Conservation (phyloP, 106 monocot genomes). For the Dactylorhiza incarnata region DNA sequence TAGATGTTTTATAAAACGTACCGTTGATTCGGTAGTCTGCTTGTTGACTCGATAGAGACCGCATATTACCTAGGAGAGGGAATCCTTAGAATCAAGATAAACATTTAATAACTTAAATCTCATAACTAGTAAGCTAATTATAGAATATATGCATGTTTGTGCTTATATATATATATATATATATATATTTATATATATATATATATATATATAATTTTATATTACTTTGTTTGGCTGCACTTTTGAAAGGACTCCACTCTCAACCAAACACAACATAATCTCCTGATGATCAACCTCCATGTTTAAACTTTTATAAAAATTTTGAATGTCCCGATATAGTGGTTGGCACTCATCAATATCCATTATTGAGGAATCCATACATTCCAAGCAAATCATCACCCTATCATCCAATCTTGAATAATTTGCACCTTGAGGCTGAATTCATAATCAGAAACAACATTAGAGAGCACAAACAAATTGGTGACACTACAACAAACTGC, state of each 20-base stretch:
- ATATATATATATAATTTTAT: too few relatives aligned
- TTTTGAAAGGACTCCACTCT: slow-evolving; percentile 90
- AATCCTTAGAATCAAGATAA: slow-evolving; percentile 35
- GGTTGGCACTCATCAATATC: slow-evolving; percentile 89
- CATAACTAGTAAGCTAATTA: too few relatives aligned
- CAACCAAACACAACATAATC: slow-evolving; percentile 79
- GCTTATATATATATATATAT: too few relatives aligned
- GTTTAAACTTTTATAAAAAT: slow-evolving; percentile 91
- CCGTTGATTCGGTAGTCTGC: slow-evolving; percentile 66
- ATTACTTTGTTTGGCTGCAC: slow-evolving; percentile 52
- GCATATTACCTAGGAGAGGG: slow-evolving; percentile 78
- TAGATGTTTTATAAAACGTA: slow-evolving; percentile 16
- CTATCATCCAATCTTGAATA: slow-evolving; percentile 73
- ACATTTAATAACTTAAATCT: background rate
- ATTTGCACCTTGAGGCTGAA: slow-evolving; percentile 59
- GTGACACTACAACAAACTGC: too few relatives aligned
- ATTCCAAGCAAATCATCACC: slow-evolving; percentile 78
- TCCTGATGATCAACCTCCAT: slow-evolving; percentile 90
- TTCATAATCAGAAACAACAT: too few relatives aligned
- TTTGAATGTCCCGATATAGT: slow-evolving; percentile 86
- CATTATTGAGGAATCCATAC: slow-evolving; percentile 86
- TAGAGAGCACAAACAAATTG: background rate
- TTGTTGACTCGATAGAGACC: slow-evolving; percentile 88
- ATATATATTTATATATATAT: too few relatives aligned
- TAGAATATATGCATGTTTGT: too few relatives aligned